A percentile compares a stretch with the other conserved stretches of the same genome.
phyloP scores from a whole-genome alignment of 768 basidiomycete genomes.

The Candolleomyces efflorescens region DNA sequence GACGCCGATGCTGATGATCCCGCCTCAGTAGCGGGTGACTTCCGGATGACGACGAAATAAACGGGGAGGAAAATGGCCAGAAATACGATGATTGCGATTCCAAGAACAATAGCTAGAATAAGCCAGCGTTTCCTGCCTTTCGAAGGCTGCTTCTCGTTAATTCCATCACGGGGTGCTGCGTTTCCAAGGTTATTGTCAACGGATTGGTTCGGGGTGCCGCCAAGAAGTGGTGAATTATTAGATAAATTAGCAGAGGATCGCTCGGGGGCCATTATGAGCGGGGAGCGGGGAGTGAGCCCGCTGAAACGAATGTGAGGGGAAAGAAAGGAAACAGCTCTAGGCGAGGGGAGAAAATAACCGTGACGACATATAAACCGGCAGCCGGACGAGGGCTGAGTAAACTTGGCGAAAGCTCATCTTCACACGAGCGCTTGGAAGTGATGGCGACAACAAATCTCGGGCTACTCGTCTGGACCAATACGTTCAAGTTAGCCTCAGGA shows the following conservation, averaged over 20 bases:
- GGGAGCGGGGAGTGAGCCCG: background rate
- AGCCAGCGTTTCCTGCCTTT: conserved; percentile 9
- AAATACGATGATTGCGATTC: conserved; percentile 19
- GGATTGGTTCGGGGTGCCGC: background rate
- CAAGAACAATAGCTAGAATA: conserved; percentile 12
- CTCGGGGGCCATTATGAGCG: background rate
- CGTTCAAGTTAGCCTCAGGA: no score
- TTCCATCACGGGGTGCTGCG: background rate
- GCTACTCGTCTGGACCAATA: no score
- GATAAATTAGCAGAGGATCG: background rate
- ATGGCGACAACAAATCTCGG: no score
- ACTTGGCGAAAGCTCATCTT: no score
- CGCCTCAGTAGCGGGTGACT: conserved; percentile 4
- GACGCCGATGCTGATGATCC: background rate
- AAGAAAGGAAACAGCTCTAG: no score
- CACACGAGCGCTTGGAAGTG: no score
- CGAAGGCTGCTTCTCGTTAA: background rate
- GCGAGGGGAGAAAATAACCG: no score
- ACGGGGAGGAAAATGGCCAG: conserved; percentile 29
- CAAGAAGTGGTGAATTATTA: background rate
- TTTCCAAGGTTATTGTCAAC: background rate
- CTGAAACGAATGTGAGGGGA: no score
- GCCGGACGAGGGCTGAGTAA: no score
- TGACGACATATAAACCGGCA: no score
- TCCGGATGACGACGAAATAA: conserved; percentile 29